Evolutionary conservation across 2,329 filamentous ascomycete species (phyloP), one percentile per base, ranked within the genome.

Genomic region (Cyanodermella asteris): DNA sequence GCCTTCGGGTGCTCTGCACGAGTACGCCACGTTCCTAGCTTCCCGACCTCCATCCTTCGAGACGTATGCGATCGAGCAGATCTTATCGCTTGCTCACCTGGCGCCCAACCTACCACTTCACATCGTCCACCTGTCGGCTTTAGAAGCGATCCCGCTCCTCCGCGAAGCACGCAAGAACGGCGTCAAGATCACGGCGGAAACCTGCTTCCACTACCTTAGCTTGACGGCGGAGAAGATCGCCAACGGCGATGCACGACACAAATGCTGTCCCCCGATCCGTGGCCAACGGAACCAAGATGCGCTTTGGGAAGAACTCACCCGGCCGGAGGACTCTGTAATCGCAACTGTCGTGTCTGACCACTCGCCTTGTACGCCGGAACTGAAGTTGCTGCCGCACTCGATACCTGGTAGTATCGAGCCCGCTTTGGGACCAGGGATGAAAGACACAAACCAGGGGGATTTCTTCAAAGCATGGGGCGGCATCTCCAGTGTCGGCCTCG

Each of bases 391-490:
- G 0, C 82, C 84, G 0, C 47, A 59, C 1, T 63, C 72, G 36
- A 58, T 87, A n/a, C 64, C 59, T 10, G 56, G 59, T 18, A 47
- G 44, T 37, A 40, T 38, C 31, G 43, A 41, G 29, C 38, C 34
- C 31, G 44, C 21, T 40, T n/a, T n/a, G n/a, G n/a, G n/a, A n/a
- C 36, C 20, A 36, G 51, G 3, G 31, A 38, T 18, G 24, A 34
- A 48, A 13, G 37, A 42, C 21, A 47, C 51, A 10, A 38, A 40
- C 5, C 43, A 53, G 11, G 87, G 87, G 18, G 78, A 94, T 51
- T 94, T 97, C 60, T 87, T 94, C 51, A 69, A 74, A 4, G 82
- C 82, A 1, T 97, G 87, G 87, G 87, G 87, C 27, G 87, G 87
- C 9, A 91, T 97, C 41, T 84, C 77, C 4, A 87, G 76, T 4